A percentile compares a stretch with the other conserved stretches of the same genome.
Conservation (phyloP, 164 flowering plant species). For the Stephania japonica region DNA sequence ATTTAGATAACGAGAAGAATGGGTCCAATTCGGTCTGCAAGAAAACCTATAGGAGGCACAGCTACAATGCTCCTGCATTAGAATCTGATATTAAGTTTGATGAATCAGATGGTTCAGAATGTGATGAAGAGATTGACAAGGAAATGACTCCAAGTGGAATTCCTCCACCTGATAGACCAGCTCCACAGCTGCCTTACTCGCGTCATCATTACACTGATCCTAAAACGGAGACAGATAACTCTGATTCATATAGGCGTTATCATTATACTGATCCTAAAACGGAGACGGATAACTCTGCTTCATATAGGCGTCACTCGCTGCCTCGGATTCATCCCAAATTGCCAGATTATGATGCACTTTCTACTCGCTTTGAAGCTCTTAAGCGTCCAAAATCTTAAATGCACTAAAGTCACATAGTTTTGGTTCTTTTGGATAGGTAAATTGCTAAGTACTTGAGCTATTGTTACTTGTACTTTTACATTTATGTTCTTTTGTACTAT, state of each 20-base stretch:
- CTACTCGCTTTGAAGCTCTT: constrained; percentile 92
- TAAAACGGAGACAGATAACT: constrained; percentile 3
- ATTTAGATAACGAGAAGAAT: constrained; percentile 24
- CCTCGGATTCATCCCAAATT: constrained; percentile 73
- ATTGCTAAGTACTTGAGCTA: not conserved
- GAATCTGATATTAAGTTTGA: constrained; percentile 61
- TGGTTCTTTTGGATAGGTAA: not conserved
- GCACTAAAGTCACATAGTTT: not conserved
- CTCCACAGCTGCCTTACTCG: constrained; percentile 41
- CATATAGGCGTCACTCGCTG: constrained; percentile 20
- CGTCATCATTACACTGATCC: constrained; percentile 6
- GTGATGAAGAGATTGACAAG: constrained; percentile 67
- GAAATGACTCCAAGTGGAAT: constrained; percentile 28
- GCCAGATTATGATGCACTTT: constrained; percentile 77
- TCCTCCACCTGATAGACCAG: constrained; percentile 41
- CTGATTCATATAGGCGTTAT: constrained; percentile 6
- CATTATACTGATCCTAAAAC: constrained; percentile 8
- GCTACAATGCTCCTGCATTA: constrained; percentile 41
- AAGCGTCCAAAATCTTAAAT: constrained; percentile 39
- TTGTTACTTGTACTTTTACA: not conserved
- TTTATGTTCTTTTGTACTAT: not conserved
- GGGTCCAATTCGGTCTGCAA: constrained; percentile 14
- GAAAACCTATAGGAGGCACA: constrained; percentile 49
- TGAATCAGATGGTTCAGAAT: constrained; percentile 55
- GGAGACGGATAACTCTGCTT: constrained; percentile 4